These are phyloP conservation scores for Tranzscheliella williamsii DNA, from an alignment of 1,284 basidiomycete genomes.

Conservation along the genomic window DNA sequence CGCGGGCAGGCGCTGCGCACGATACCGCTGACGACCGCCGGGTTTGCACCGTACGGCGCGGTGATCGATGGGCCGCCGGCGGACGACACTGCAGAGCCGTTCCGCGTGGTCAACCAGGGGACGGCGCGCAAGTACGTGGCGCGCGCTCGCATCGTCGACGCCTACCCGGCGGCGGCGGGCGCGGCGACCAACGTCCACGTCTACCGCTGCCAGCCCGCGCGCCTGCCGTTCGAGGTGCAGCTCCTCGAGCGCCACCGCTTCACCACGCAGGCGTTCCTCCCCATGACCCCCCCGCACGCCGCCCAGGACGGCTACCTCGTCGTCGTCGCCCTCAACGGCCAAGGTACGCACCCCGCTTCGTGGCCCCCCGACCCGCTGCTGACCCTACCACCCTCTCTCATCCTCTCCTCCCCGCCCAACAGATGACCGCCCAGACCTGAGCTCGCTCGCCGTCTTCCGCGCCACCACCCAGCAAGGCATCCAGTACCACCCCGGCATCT, in stretches of 20 bases:
- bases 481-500: conserved; percentile 50
- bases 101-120: conserved; percentile 54
- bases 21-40: conserved; percentile 20
- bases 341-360: conserved; percentile 15
- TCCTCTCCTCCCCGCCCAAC: not conserved
- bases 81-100: conserved; percentile 6
- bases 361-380: not conserved
- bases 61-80: conserved; percentile 38
- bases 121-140: conserved; percentile 49
- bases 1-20: conserved; percentile 12
- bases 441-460: conserved; percentile 40
- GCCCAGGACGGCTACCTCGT: conserved; percentile 47
- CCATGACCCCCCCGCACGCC: conserved; percentile 22
- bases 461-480: conserved; percentile 49
- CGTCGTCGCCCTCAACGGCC: conserved; percentile 49
- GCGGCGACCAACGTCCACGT: conserved; percentile 48
- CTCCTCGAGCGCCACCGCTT: conserved; percentile 54
- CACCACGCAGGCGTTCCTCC: conserved; percentile 53
- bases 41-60: conserved; percentile 45
- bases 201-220: conserved; percentile 43
- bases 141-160: conserved; percentile 30
- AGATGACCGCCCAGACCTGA: conserved; percentile 53
- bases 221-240: conserved; percentile 42
- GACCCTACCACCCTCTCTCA: not conserved
- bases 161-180: conserved; percentile 24